A percentile compares a stretch with the other conserved stretches of the same genome.
Conservation (phyloP, 2,329 filamentous ascomycete genomes). For the Zasmidium cellare region DNA sequence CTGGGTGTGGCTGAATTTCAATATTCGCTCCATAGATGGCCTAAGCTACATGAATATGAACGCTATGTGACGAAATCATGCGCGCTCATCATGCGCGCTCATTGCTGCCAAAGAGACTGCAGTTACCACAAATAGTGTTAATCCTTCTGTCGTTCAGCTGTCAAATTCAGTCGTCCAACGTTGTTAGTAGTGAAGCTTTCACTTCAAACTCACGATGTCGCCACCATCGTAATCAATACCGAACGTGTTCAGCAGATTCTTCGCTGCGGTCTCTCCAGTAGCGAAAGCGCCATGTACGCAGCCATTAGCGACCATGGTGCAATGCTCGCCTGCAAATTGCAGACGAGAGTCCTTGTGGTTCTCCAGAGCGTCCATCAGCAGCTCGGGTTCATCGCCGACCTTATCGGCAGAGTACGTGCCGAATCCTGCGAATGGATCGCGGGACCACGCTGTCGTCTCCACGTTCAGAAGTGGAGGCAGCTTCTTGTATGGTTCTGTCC, state of each 20-base stretch:
- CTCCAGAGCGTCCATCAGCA: slow-evolving; percentile 39
- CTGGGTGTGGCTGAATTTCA: too few relatives aligned
- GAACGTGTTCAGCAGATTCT: slow-evolving; percentile 40
- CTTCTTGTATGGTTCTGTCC: slow-evolving; percentile 46
- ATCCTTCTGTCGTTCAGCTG: too few relatives aligned
- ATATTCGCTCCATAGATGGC: too few relatives aligned
- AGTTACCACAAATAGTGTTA: too few relatives aligned
- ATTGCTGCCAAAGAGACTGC: too few relatives aligned
- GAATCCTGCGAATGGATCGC: slow-evolving; percentile 45
- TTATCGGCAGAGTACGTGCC: slow-evolving; percentile 48
- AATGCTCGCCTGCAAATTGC: slow-evolving; percentile 44
- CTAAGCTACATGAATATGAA: too few relatives aligned
- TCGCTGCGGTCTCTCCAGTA: slow-evolving; percentile 44
- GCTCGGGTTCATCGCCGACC: slow-evolving; percentile 43
- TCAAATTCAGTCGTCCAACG: neutral
- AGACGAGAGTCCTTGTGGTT: slow-evolving; percentile 38
- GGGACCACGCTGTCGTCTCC: slow-evolving; percentile 48
- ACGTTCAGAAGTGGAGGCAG: slow-evolving; percentile 41
- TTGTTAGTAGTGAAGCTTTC: neutral
- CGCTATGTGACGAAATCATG: too few relatives aligned
- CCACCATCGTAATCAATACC: slow-evolving; percentile 37
- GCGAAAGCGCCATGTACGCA: slow-evolving; percentile 49
- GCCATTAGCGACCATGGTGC: slow-evolving; percentile 43
- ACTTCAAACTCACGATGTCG: slow-evolving; percentile 26
- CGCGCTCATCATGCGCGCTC: too few relatives aligned